A percentile compares a stretch with the other conserved stretches of the same genome.
These are phyloP conservation scores for Trichoderma asperelloides DNA, from an alignment of 495 filamentous ascomycete genomes.

Conservation along the genomic window DNA sequence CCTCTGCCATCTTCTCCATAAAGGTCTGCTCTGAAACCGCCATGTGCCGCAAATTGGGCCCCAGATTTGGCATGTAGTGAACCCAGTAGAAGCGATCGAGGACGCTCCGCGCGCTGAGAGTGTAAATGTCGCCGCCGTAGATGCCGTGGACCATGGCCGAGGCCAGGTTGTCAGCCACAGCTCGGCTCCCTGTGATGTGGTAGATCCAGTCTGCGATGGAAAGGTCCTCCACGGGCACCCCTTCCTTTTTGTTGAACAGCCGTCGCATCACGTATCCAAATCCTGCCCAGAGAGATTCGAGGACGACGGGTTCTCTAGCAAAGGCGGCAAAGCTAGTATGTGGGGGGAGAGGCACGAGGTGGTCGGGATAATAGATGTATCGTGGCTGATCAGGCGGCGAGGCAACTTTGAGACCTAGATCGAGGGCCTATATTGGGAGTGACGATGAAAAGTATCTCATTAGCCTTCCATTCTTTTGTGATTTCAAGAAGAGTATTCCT, in stretches of 20 bases:
- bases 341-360: conserved; percentile 62
- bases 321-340: conserved; percentile 23
- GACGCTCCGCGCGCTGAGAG: conserved; percentile 48
- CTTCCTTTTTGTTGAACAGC: conserved; percentile 5
- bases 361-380: conserved; percentile 91
- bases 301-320: conserved; percentile 53
- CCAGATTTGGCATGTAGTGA: background rate
- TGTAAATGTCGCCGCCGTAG: conserved; percentile 83
- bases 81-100: conserved; percentile 1
- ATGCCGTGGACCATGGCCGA: conserved; percentile 84
- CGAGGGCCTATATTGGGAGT: conserved; percentile 25
- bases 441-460: background rate
- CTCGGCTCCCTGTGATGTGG: conserved; percentile 40
- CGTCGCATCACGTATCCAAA: conserved; percentile 17
- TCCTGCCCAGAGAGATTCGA: conserved; percentile 37
- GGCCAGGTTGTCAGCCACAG: conserved; percentile 62
- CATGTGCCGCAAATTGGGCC: background rate
- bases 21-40: background rate
- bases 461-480: background rate
- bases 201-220: conserved; percentile 63
- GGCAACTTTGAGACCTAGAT: conserved; percentile 43
- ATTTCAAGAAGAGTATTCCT: background rate
- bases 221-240: conserved; percentile 43
- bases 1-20: conserved; percentile 31
- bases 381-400: conserved; percentile 25